Percentiles rank a stretch among this genome's conserved stretches.
These are phyloP conservation scores for Yarrowia keelungensis DNA, from an alignment of 805 yeast genomes.

Conservation along the genomic window DNA sequence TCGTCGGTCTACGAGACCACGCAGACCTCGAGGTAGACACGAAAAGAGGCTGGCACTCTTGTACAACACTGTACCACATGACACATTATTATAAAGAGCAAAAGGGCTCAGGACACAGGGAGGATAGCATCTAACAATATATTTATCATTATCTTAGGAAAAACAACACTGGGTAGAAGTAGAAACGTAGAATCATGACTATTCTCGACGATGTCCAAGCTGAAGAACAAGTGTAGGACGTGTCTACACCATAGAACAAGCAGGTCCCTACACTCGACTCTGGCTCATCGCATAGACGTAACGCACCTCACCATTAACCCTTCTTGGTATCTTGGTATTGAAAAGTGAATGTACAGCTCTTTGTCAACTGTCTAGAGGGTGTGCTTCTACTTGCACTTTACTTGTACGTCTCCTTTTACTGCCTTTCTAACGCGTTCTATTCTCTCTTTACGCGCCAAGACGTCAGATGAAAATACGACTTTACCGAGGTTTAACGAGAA, in stretches of 20 bases:
- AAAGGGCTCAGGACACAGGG: constrained; percentile 13
- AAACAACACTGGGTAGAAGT: too few species aligned
- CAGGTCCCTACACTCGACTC: too few species aligned
- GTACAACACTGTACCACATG: constrained; percentile 4
- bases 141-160: constrained; percentile 11
- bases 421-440: constrained; percentile 4
- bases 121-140: constrained; percentile 33
- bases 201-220: too few species aligned
- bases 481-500: background rate
- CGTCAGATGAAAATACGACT: constrained; percentile 32
- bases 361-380: background rate
- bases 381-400: too few species aligned
- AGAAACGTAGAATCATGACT: too few species aligned
- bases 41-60: background rate
- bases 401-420: background rate
- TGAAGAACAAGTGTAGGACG: too few species aligned
- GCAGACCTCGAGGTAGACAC: constrained; percentile 10
- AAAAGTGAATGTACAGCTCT: background rate
- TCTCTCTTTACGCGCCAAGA: constrained; percentile 2
- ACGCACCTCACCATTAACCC: background rate
- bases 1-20: constrained; percentile 29
- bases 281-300: too few species aligned
- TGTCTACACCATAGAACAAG: too few species aligned
- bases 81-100: constrained; percentile 24
- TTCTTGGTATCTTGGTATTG: background rate